These are phyloP conservation scores for Ophiostoma sp. DNA, from an alignment of 2,329 filamentous ascomycete species.

Conservation along the genomic window DNA sequence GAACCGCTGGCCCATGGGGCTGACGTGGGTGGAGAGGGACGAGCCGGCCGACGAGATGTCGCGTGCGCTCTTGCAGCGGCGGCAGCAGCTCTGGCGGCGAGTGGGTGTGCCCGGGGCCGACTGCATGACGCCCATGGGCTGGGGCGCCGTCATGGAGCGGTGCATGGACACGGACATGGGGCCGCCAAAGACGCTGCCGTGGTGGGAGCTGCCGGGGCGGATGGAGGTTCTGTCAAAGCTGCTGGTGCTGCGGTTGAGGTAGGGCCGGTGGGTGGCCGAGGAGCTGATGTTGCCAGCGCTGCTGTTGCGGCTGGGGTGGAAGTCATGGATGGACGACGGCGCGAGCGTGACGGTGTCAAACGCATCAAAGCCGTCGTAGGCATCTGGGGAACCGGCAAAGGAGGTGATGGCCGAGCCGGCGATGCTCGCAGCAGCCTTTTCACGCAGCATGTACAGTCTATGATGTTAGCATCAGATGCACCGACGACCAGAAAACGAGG, in stretches of 20 bases:
- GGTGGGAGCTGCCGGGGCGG: background rate
- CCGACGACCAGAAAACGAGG: background rate
- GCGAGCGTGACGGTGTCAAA: slow-evolving; percentile 19
- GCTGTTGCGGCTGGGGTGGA: slow-evolving; percentile 14
- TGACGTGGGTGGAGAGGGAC: background rate
- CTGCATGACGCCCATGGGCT: background rate
- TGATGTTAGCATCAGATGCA: slow-evolving; percentile 4
- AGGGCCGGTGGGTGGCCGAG: background rate
- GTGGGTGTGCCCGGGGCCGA: background rate
- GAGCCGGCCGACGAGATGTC: background rate
- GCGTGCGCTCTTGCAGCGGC: slow-evolving; percentile 15
- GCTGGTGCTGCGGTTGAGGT: slow-evolving; percentile 18
- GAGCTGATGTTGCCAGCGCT: slow-evolving; percentile 9
- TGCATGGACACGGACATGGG: slow-evolving; percentile 6
- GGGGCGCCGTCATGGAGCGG: slow-evolving; percentile 17
- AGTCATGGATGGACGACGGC: slow-evolving; percentile 20
- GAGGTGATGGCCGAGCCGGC: slow-evolving; percentile 22
- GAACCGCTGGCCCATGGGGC: background rate
- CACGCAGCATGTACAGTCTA: slow-evolving; percentile 24
- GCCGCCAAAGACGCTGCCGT: background rate
- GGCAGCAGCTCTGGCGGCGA: slow-evolving; percentile 9
- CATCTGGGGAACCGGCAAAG: slow-evolving; percentile 4
- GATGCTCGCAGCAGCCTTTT: slow-evolving; percentile 27
- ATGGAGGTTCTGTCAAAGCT: slow-evolving; percentile 15
- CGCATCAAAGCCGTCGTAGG: slow-evolving; percentile 18